Evolutionary conservation across 108 stramenopile genomes (phyloP), one percentile per base, ranked within the genome.

Genomic region (Stephanodiscus triporus): DNA sequence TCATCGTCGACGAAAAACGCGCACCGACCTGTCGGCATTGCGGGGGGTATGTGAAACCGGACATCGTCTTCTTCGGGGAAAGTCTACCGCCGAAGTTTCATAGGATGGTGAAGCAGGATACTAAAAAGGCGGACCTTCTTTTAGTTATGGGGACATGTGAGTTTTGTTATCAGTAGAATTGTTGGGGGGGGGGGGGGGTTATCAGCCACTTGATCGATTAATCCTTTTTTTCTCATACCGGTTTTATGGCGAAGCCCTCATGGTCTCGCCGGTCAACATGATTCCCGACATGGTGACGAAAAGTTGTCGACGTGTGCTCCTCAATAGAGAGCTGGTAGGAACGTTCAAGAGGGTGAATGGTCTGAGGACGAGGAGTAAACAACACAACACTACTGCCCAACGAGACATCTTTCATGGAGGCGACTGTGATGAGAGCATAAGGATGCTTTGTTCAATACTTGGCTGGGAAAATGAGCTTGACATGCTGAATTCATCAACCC

Each of bases 31-130:
- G 97, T 59, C 4, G 26, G 26, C 27, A 63, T 14, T 98, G 97
- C 61, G 86, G 89, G 22, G 88, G 90, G 9, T 65, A 81, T 27
- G 93, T 97, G 6, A 98, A 98, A 76, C 98, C 98, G 16, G 95
- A 97, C 73, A 97, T 98, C 77, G 94, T 96, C 13, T 98, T 98
- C 70, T 98, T 98, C 82, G 98, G 98, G 0, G 98, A 98, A 73
- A 70, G 47, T n/a, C 72, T 96, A 32, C 96, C 97, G 8, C 20
- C 29, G 16, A 75, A 83, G 24, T 97, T 95, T 70, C 77, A 85
- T 55, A 45, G 51, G 9, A 43, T 84, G 60, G 65, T 91, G 22
- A 72, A 57, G 24, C 64, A 69, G 32, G 92, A 95, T 71, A 66
- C 86, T 50, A 68, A 72, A 14, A 68, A 77, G 17, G 82, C 87